phyloP scores from a whole-genome alignment of 2,329 filamentous ascomycete genomes.

The Penicillium vulpinum region DNA sequence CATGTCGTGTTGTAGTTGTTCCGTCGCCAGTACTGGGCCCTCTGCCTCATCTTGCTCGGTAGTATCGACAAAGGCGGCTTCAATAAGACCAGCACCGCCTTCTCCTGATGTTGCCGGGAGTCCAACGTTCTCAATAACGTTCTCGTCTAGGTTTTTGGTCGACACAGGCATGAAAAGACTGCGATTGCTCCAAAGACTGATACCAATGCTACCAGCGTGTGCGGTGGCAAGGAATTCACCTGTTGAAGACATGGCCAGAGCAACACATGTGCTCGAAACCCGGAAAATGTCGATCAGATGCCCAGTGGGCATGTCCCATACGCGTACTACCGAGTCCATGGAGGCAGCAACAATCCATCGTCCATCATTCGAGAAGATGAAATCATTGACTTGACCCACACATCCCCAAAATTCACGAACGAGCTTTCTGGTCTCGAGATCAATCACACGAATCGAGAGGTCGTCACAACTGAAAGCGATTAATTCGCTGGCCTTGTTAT shows the following conservation, averaged over 20 bases:
- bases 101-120: constrained; percentile 80
- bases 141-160: constrained; percentile 78
- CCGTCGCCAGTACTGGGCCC: constrained; percentile 59
- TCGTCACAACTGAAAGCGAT: constrained; percentile 89
- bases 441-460: constrained; percentile 80
- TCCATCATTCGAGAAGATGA: constrained; percentile 88
- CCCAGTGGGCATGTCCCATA: constrained; percentile 95
- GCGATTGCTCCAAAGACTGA: constrained; percentile 96
- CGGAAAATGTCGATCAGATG: constrained; percentile 92
- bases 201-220: constrained; percentile 75
- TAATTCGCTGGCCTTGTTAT: constrained; percentile 80
- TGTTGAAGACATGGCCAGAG: constrained; percentile 81
- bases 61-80: constrained; percentile 69
- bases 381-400: constrained; percentile 70
- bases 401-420: constrained; percentile 93
- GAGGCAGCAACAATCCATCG: constrained; percentile 90
- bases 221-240: constrained; percentile 95
- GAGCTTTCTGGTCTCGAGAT: constrained; percentile 84
- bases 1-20: constrained; percentile 79
- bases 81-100: constrained; percentile 71
- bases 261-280: constrained; percentile 74
- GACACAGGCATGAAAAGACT: constrained; percentile 86
- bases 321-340: constrained; percentile 73
- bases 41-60: constrained; percentile 49
- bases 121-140: constrained; percentile 65